Base-by-base conservation (phyloP, 208 protist genomes). In the Leishmania braziliensis region DNA sequence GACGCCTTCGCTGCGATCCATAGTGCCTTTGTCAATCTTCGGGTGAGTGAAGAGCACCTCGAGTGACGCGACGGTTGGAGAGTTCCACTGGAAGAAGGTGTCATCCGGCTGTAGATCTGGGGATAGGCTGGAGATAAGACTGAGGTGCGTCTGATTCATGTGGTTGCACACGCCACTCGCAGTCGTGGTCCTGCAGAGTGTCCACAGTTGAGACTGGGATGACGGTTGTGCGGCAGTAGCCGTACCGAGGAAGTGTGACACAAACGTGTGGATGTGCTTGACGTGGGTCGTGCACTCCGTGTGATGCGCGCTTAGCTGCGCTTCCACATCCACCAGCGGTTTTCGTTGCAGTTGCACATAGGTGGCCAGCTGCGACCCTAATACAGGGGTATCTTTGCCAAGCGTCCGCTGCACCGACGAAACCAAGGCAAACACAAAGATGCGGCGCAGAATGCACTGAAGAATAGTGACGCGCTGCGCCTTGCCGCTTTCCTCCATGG, bases 341-440 rank as follows among this genome's bases (percentile, higher is more conserved):
- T 86, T 86, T 29, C 82, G 78, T 26, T 86, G 82, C 74, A 81
- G 63, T 54, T 86, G 82, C 12, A 79, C 82, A 74, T 80, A 77
- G 0, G 82, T 66, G 54, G 74, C 82, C 14, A 86, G 82, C 78
- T 86, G 82, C 5, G 82, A 65, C 26, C 63, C 66, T 1, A 74
- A 69, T n/a, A 82, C 54, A 3, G 80, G 54, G 0, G 77, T 79
- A n/a, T 86, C 82, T 58, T 86, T 86, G 20, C 77, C 78, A 9
- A 79, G 50, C 9, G 73, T 63, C 16, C 82, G 72, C 73, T 86
- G 82, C 33, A 82, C 74, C 29, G 78, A 82, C 29, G 75, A 36
- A 36, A 84, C 79, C 43, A 86, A 75, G 46, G 68, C 43, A 20
- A 81, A 56, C 0, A 84, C 83, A 72, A 89, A 83, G 79, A 85